phyloP scores from a whole-genome alignment of 1,139 yeast species.

The Spencermartinsiella ligniputridi region DNA sequence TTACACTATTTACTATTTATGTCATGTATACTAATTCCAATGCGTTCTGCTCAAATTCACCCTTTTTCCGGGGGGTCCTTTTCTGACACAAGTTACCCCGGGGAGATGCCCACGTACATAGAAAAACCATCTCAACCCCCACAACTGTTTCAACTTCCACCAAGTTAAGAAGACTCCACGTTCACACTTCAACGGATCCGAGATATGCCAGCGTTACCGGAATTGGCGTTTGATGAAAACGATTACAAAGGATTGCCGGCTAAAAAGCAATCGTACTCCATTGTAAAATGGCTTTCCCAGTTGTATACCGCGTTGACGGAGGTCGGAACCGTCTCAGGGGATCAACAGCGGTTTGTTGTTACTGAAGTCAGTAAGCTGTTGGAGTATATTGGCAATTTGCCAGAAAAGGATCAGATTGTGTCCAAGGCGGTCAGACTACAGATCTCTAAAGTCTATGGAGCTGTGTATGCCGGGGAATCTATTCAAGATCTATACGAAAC shows the following conservation, averaged over 20 bases:
- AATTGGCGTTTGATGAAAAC: conserved; percentile 19
- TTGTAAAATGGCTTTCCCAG: conserved; percentile 21
- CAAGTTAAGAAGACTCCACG: no score
- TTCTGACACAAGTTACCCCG: no score
- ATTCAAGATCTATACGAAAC: conserved; percentile 29
- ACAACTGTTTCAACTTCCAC: no score
- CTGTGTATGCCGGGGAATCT: conserved; percentile 16
- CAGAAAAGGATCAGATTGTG: conserved; percentile 19
- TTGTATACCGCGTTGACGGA: conserved; percentile 13
- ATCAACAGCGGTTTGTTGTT: conserved; percentile 21
- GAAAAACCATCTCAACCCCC: no score
- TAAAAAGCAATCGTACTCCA: conserved; percentile 22
- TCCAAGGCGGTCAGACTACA: conserved; percentile 23
- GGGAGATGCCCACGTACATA: no score
- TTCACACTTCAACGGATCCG: no score
- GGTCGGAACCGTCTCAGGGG: conserved; percentile 11
- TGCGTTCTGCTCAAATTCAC: no score
- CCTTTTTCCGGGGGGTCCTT: no score
- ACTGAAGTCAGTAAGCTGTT: conserved; percentile 19
- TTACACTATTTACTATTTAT: neutral
- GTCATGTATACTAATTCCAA: no score
- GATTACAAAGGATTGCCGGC: conserved; percentile 19
- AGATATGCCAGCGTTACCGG: conserved; percentile 4
- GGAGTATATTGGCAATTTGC: conserved; percentile 19
- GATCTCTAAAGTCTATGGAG: conserved; percentile 21